A percentile compares a stretch with the other conserved stretches of the same genome.
Evolutionary conservation across 306 rosid species (phyloP).

Genomic region (Fragaria ananassa): DNA sequence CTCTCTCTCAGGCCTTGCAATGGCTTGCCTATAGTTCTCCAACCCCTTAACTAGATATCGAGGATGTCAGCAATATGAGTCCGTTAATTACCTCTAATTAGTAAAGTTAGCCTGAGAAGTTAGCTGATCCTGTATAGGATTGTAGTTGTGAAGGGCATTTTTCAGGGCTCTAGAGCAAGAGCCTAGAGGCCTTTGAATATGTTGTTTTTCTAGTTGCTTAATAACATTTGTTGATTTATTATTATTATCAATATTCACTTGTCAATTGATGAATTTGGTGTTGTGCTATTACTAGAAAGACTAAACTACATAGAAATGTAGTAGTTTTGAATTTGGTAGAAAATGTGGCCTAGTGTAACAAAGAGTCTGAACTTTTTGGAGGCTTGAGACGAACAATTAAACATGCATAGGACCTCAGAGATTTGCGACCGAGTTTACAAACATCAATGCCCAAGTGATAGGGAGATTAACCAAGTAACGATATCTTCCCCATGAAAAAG

Average conservation of each 20-base stretch:
- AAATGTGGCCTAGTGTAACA: no score
- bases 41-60: slow-evolving; percentile 13
- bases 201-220: neutral
- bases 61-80: neutral
- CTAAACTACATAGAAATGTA: no score
- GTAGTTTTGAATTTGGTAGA: no score
- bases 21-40: slow-evolving; percentile 62
- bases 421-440: no score
- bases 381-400: no score
- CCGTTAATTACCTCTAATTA: neutral
- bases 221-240: neutral
- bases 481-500: no score
- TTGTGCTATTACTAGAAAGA: no score
- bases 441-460: no score
- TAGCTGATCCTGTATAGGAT: neutral
- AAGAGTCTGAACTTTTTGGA: no score
- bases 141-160: neutral
- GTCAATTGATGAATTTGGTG: neutral
- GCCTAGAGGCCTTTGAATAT: neutral
- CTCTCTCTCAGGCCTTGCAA: slow-evolving; percentile 63
- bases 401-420: no score
- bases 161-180: neutral
- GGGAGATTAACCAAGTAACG: no score
- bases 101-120: neutral
- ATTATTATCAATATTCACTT: neutral